These are phyloP conservation scores for Phlebiopsis flavidoalba DNA, from an alignment of 768 basidiomycete genomes.

Conservation along the genomic window DNA sequence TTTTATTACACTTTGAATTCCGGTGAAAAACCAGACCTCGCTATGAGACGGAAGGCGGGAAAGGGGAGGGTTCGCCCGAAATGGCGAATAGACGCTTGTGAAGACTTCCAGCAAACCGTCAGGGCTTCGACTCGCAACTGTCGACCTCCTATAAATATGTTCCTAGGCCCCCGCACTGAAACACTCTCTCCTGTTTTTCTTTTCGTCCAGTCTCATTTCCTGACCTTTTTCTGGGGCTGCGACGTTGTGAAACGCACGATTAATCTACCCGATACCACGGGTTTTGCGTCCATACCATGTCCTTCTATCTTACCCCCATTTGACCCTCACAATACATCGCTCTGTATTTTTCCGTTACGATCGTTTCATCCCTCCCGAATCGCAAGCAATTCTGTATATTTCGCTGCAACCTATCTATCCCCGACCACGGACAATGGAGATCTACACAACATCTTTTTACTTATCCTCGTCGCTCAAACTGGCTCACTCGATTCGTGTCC, in stretches of 20 bases:
- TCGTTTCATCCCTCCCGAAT: too few species aligned
- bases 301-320: slow-evolving; percentile 25
- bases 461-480: slow-evolving; percentile 80
- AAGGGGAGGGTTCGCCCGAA: slow-evolving; percentile 1
- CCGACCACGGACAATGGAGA: slow-evolving; percentile 60
- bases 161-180: slow-evolving; percentile 13
- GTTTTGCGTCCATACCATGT: slow-evolving; percentile 31
- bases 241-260: too few species aligned
- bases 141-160: slow-evolving; percentile 15
- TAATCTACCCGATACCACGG: slow-evolving; percentile 28
- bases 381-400: slow-evolving; percentile 22
- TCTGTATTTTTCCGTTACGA: slow-evolving; percentile 24
- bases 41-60: neutral
- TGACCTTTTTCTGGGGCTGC: slow-evolving; percentile 25
- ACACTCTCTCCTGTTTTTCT: slow-evolving; percentile 25
- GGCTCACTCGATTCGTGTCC: slow-evolving; percentile 62
- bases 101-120: slow-evolving; percentile 3
- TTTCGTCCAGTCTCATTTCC: slow-evolving; percentile 22
- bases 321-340: slow-evolving; percentile 26
- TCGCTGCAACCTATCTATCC: slow-evolving; percentile 19
- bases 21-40: neutral
- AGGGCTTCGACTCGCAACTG: slow-evolving; percentile 6
- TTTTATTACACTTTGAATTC: neutral
- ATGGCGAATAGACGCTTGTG: slow-evolving; percentile 3
- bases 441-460: slow-evolving; percentile 94